Conservation (phyloP, 1,284 basidiomycete species). For the Ceratobasidium sp. region DNA sequence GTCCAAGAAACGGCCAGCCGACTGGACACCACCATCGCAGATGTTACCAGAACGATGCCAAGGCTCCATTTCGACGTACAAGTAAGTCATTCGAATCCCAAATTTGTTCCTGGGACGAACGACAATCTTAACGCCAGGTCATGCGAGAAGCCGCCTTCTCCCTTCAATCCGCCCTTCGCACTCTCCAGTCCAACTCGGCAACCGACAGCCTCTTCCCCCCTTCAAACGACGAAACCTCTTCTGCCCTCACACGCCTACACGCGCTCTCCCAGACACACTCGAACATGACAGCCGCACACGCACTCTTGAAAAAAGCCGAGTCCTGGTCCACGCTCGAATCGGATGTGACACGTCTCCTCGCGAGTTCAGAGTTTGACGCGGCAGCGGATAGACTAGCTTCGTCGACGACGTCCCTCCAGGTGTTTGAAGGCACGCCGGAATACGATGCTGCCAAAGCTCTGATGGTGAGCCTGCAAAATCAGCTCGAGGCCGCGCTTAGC, state of each 20-base stretch:
- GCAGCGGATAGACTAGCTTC: constrained; percentile 90
- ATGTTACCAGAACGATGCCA: constrained; percentile 88
- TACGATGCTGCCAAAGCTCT: constrained; percentile 86
- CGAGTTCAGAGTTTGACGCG: constrained; percentile 77
- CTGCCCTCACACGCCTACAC: constrained; percentile 78
- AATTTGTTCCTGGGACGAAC: neutral
- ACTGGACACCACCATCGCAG: constrained; percentile 88
- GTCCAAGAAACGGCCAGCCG: constrained; percentile 87
- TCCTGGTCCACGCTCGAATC: constrained; percentile 94
- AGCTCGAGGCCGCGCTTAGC: constrained; percentile 89
- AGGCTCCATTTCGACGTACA: constrained; percentile 93
- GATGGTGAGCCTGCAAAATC: constrained; percentile 91
- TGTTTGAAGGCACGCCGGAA: constrained; percentile 90
- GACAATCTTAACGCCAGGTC: constrained; percentile 55
- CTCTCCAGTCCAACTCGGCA: constrained; percentile 63
- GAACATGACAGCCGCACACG: constrained; percentile 86
- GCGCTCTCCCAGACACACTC: constrained; percentile 84
- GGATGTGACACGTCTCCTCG: constrained; percentile 85
- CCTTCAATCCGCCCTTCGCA: constrained; percentile 72
- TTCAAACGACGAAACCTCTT: constrained; percentile 64
- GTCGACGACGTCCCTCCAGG: constrained; percentile 85
- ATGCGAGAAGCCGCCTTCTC: constrained; percentile 90
- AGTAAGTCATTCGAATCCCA: constrained; percentile 54
- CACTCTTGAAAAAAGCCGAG: constrained; percentile 90
- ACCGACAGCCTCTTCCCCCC: constrained; percentile 55